Base-by-base conservation (phyloP, 108 stramenopile genomes). In the Phaeodactylum tricornutum region DNA sequence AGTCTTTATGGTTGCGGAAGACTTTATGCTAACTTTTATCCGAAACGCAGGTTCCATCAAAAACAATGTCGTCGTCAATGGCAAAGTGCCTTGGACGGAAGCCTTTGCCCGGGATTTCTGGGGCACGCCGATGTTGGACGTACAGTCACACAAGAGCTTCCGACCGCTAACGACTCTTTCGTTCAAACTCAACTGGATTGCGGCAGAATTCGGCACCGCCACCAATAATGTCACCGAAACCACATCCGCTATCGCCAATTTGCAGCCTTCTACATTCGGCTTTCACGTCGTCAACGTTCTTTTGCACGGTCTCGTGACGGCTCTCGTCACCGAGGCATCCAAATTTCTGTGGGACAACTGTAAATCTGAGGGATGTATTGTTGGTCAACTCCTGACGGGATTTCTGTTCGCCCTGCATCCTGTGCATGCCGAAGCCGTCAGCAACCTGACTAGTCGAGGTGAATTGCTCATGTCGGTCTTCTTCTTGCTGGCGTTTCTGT, bases 381-480 rank as follows among this genome's bases (percentile, higher is more conserved):
- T 65, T 4, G 46, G 55, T 26, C 68, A 65, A 28, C 31, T 75
- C 11, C 43, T 69, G 31, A 62, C 67, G 0, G 74, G 74, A 1
- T 47, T 62, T 20, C 28, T 69, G 7, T 75, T 75, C 59, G 74
- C 55, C 6, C 20, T 75, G 20, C 74, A 75, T 59, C 74, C 74
- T 1, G 74, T 75, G 0, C 74, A 75, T 42, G 67, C 67, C 43
- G 74, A 75, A 40, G 67, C 59, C 17, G 74, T 75, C n/a, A 62
- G 59, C 60, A 75, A 73, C 31, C 59, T 75, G 41, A 75, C 74
- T 21, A 75, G 74, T 62, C 67, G 74, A 28, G 74, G 74, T 1
- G 74, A 75, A 54, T 2, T 75, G 34, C 47, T 75, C 8, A 75
- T 75, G 74, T 60, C 62, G 15, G 11, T 62, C 14, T 75, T 75